Conservation (phyloP, 2,329 filamentous ascomycete genomes). For the Plenodomus biglobosus region DNA sequence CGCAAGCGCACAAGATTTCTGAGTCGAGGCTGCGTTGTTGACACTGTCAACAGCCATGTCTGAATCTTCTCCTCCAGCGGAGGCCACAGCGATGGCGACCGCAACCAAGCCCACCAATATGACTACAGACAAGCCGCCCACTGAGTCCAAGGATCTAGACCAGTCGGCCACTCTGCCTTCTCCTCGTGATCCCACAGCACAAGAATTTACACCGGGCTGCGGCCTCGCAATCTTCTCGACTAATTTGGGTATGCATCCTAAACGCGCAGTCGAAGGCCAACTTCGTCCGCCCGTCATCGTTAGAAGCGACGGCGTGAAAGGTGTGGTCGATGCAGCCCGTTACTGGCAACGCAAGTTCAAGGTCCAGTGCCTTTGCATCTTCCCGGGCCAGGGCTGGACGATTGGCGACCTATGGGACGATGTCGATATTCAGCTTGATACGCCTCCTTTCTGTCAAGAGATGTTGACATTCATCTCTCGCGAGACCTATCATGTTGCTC, state of each 20-base stretch:
- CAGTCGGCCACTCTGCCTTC: background rate
- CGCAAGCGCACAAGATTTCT: background rate
- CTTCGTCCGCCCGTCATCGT: conserved; percentile 27
- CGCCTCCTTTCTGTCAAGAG: conserved; percentile 27
- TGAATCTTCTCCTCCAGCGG: background rate
- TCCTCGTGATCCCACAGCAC: background rate
- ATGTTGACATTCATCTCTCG: conserved; percentile 31
- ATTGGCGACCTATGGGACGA: conserved; percentile 41
- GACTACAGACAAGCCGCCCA: background rate
- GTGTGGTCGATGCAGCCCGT: conserved; percentile 23
- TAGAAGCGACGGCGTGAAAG: conserved; percentile 20
- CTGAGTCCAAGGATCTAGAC: background rate
- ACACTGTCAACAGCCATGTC: background rate
- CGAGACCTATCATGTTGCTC: conserved; percentile 24
- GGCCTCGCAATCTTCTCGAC: conserved; percentile 36
- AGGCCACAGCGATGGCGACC: background rate
- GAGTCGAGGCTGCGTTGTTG: background rate
- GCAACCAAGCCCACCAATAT: background rate
- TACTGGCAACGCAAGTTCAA: conserved; percentile 28
- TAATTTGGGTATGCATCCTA: conserved; percentile 20
- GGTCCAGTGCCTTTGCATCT: conserved; percentile 29
- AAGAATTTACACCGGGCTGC: conserved; percentile 6
- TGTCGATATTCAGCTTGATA: conserved; percentile 38
- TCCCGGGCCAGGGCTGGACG: conserved; percentile 26
- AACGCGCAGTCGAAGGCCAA: conserved; percentile 14